phyloP scores from a whole-genome alignment of 352 stramenopile species.

The Globisporangium canariense region DNA sequence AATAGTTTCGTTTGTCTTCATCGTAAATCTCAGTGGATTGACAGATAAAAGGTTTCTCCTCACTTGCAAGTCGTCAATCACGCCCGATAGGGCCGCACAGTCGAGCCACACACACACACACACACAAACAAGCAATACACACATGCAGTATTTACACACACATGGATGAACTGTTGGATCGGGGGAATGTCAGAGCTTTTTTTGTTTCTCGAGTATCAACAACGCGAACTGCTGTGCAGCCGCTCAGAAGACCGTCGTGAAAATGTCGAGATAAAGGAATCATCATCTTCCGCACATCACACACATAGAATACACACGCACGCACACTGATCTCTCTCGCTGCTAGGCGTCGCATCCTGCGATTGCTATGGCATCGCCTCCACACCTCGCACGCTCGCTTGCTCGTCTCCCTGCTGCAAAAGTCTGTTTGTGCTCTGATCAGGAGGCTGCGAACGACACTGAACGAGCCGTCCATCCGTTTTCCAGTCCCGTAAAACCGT shows the following conservation, averaged over 20 bases:
- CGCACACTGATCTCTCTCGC: not conserved
- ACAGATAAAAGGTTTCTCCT: slow-evolving; percentile 68
- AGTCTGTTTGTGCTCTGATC: not conserved
- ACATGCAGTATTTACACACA: slow-evolving; percentile 11
- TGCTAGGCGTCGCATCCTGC: too few relatives aligned
- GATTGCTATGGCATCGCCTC: not conserved
- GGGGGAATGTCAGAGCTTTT: slow-evolving; percentile 76
- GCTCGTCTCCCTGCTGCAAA: not conserved
- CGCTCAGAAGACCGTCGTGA: slow-evolving; percentile 90
- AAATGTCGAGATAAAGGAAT: slow-evolving; percentile 84
- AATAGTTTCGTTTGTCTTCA: slow-evolving; percentile 72
- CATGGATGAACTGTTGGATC: slow-evolving; percentile 16
- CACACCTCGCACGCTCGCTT: not conserved
- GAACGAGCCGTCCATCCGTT: slow-evolving; percentile 3
- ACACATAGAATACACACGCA: slow-evolving; percentile 13
- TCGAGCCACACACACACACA: slow-evolving; percentile 15
- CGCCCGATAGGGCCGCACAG: slow-evolving; percentile 1
- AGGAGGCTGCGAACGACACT: not conserved
- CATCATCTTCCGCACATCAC: slow-evolving; percentile 70
- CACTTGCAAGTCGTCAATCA: slow-evolving; percentile 35
- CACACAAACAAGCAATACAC: slow-evolving; percentile 7
- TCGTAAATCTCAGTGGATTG: slow-evolving; percentile 79
- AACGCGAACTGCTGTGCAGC: slow-evolving; percentile 36
- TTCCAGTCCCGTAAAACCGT: not conserved
- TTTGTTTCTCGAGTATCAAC: slow-evolving; percentile 87